These are phyloP conservation scores for Candida sp. DNA, from an alignment of 1,139 yeast species.

Conservation along the genomic window DNA sequence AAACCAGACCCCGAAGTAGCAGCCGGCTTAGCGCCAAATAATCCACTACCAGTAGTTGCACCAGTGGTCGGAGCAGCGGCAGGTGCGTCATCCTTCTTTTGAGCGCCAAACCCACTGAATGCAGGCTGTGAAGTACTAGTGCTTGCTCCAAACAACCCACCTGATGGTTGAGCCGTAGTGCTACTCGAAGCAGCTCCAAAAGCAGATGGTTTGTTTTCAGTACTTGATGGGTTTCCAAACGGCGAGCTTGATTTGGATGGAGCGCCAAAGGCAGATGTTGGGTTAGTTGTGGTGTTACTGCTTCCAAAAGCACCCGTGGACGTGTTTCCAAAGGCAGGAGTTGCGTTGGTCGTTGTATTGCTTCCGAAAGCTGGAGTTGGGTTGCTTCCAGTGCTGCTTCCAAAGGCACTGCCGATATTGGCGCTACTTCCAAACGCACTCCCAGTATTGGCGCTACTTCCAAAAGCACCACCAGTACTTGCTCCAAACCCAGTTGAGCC, in stretches of 20 bases:
- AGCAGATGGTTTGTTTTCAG: slow-evolving; percentile 5
- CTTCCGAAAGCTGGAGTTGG: slow-evolving; percentile 7
- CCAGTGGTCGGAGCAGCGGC: not conserved
- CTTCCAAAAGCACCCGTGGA: slow-evolving; percentile 8
- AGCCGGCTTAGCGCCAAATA: slow-evolving; percentile 10
- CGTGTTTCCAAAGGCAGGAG: slow-evolving; percentile 3
- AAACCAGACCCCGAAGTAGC: too few relatives aligned
- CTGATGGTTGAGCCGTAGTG: slow-evolving; percentile 15
- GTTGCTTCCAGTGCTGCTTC: not conserved
- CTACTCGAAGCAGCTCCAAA: slow-evolving; percentile 23
- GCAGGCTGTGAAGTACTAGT: slow-evolving; percentile 21
- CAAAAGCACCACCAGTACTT: not conserved
- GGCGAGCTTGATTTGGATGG: slow-evolving; percentile 10
- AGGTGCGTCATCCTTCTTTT: slow-evolving; percentile 19
- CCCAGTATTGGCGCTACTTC: not conserved
- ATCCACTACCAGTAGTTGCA: slow-evolving; percentile 8
- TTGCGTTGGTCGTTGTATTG: not conserved
- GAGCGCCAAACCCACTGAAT: slow-evolving; percentile 14
- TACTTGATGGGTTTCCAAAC: slow-evolving; percentile 6
- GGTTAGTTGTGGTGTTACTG: slow-evolving; percentile 1
- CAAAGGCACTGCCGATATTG: slow-evolving; percentile 1
- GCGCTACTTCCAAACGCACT: slow-evolving; percentile 2
- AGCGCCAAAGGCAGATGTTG: slow-evolving; percentile 10
- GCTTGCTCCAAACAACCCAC: slow-evolving; percentile 27
- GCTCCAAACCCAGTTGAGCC: slow-evolving; percentile 17